phyloP scores from a whole-genome alignment of 208 protist species.

The Blastocrithidia nonstop region DNA sequence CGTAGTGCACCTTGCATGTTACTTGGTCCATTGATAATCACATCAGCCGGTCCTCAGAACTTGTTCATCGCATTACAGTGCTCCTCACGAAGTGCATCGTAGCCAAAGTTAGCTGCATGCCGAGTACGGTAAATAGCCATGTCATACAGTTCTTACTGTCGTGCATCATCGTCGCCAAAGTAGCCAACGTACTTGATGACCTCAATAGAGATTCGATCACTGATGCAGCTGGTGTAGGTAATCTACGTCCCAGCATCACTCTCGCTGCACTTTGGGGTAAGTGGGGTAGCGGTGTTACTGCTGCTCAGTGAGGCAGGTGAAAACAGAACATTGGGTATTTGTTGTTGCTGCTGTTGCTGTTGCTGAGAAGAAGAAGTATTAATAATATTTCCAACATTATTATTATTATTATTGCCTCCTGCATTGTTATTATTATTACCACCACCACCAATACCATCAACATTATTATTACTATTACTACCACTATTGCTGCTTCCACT shows the following conservation, averaged over 20 bases:
- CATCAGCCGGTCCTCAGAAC: slow-evolving; percentile 61
- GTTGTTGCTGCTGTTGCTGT: not conserved
- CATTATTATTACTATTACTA: not conserved
- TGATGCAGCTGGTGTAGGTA: slow-evolving; percentile 66
- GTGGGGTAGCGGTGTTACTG: slow-evolving; percentile 1
- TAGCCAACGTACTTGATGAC: slow-evolving; percentile 72
- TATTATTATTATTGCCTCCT: too few relatives aligned
- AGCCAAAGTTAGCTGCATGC: slow-evolving; percentile 34
- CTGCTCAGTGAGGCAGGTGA: not conserved
- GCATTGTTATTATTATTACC: not conserved
- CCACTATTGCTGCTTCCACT: not conserved
- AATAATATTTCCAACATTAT: too few relatives aligned
- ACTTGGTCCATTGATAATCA: slow-evolving; percentile 28
- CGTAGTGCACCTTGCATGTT: slow-evolving; percentile 59
- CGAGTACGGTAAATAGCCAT: slow-evolving; percentile 39
- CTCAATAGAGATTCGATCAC: slow-evolving; percentile 39
- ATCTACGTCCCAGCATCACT: slow-evolving; percentile 55
- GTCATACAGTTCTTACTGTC: slow-evolving; percentile 69
- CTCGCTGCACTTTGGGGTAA: slow-evolving; percentile 35
- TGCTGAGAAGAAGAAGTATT: too few relatives aligned
- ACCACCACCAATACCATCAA: not conserved
- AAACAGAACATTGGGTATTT: too few relatives aligned
- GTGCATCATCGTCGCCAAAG: slow-evolving; percentile 58
- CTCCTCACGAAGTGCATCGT: slow-evolving; percentile 43
- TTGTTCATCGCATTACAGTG: slow-evolving; percentile 32